Conservation (phyloP, 306 rosid species). For the Pterocarpus macrocarpus region DNA sequence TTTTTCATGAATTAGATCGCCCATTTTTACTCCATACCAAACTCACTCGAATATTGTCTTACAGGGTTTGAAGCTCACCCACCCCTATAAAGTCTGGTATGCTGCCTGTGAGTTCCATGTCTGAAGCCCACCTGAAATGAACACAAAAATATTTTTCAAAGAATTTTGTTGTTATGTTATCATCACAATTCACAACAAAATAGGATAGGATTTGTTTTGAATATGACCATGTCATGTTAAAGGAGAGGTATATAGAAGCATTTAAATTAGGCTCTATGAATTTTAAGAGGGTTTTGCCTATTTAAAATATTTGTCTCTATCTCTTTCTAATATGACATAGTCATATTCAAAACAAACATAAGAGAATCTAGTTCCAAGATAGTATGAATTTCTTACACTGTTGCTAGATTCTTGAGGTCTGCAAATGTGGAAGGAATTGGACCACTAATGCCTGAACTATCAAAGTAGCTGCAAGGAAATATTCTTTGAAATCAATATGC, state of each 20-base stretch:
- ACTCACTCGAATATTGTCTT: constrained; percentile 46
- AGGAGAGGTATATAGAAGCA: too few relatives aligned
- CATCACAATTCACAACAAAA: too few relatives aligned
- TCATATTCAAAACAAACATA: too few relatives aligned
- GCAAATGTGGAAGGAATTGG: constrained; percentile 81
- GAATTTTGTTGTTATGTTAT: too few relatives aligned
- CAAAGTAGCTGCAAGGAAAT: constrained; percentile 66
- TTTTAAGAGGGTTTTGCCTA: too few relatives aligned
- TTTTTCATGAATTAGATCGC: too few relatives aligned
- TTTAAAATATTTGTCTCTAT: too few relatives aligned
- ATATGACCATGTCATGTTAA: too few relatives aligned
- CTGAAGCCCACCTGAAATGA: constrained; percentile 78
- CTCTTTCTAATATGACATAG: too few relatives aligned
- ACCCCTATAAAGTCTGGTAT: constrained; percentile 88
- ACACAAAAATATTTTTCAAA: not conserved
- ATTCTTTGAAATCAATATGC: constrained; percentile 35
- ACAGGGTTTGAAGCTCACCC: constrained; percentile 68
- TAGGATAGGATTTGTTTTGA: too few relatives aligned
- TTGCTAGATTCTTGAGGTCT: constrained; percentile 54
- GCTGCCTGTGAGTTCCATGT: constrained; percentile 63
- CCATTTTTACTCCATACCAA: too few relatives aligned
- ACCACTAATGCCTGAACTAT: constrained; percentile 83
- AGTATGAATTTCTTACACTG: constrained; percentile 65
- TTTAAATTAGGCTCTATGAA: too few relatives aligned
- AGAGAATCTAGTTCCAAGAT: not conserved